Percentiles rank a stretch among this genome's conserved stretches.
Evolutionary conservation across 352 stramenopile genomes (phyloP).

Genomic region (Hyaloperonospora arabidopsidis): DNA sequence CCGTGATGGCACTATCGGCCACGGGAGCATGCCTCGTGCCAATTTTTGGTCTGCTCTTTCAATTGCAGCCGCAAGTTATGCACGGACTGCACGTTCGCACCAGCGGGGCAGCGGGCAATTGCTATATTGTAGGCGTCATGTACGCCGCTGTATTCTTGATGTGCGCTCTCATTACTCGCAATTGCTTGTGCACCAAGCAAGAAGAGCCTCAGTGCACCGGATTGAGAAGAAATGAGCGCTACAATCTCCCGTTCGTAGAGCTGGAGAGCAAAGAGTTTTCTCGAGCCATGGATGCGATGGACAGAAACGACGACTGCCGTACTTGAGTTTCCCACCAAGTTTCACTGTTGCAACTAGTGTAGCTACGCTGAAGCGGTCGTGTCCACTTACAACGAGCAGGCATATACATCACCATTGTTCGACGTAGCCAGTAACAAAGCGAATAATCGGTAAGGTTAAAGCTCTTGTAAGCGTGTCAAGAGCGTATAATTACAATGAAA

Average conservation of each 20-base stretch:
- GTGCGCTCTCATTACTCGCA: constrained; percentile 16
- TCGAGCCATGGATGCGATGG: constrained; percentile 22
- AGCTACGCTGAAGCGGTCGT: neutral
- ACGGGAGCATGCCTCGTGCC: constrained; percentile 45
- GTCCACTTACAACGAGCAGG: constrained; percentile 1
- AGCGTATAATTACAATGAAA: constrained; percentile 25
- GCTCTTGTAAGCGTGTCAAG: constrained; percentile 13
- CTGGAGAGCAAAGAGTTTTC: constrained; percentile 33
- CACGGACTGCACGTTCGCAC: constrained; percentile 42
- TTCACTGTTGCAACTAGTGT: constrained; percentile 5
- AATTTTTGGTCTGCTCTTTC: constrained; percentile 48
- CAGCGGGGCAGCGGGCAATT: constrained; percentile 45
- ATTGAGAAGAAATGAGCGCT: constrained; percentile 18
- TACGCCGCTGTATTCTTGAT: constrained; percentile 45
- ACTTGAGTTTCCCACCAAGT: constrained; percentile 15
- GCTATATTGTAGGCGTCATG: constrained; percentile 43
- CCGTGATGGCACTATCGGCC: constrained; percentile 37
- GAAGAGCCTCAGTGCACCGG: constrained; percentile 3
- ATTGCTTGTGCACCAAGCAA: constrained; percentile 7
- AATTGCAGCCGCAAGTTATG: constrained; percentile 49
- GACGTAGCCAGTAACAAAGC: constrained; percentile 17
- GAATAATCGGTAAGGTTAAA: constrained; percentile 9
- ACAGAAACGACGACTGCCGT: constrained; percentile 12
- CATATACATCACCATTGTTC: constrained; percentile 3
- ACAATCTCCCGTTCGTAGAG: constrained; percentile 27